Evolutionary conservation across 768 basidiomycete species (phyloP).

Genomic region (Lentinula sp.): DNA sequence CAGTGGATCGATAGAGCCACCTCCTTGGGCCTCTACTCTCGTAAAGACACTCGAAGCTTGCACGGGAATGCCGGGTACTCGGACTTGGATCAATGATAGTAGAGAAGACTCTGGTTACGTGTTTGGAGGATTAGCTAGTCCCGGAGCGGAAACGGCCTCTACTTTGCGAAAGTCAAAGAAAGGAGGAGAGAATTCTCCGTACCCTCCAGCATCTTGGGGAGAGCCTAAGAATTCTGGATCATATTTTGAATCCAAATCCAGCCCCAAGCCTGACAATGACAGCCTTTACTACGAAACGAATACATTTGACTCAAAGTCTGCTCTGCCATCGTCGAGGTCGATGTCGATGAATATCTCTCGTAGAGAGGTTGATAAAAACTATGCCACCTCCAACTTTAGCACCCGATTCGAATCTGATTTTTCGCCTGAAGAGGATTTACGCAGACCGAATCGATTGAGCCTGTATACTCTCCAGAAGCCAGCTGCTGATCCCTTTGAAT

Average conservation of each 20-base stretch:
- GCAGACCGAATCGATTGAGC: constrained; percentile 16
- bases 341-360: constrained; percentile 11
- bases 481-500: constrained; percentile 24
- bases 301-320: neutral
- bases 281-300: neutral
- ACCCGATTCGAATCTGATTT: constrained; percentile 42
- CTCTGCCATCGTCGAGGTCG: constrained; percentile 27
- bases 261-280: constrained; percentile 1
- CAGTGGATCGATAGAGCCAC: neutral
- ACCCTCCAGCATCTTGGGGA: constrained; percentile 67
- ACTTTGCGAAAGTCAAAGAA: constrained; percentile 44
- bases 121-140: constrained; percentile 50
- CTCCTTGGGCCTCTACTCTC: constrained; percentile 60
- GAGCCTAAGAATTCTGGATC: constrained; percentile 37
- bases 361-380: neutral
- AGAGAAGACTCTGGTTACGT: constrained; percentile 40
- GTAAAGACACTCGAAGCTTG: constrained; percentile 69
- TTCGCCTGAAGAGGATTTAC: constrained; percentile 21
- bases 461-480: constrained; percentile 20
- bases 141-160: constrained; percentile 24
- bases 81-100: constrained; percentile 60
- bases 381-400: constrained; percentile 24
- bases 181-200: constrained; percentile 26
- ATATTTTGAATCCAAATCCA: constrained; percentile 34
- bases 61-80: constrained; percentile 61